These are phyloP conservation scores for Blepharisma japonicum DNA, from an alignment of 73 alveolate species.

Conservation along the genomic window DNA sequence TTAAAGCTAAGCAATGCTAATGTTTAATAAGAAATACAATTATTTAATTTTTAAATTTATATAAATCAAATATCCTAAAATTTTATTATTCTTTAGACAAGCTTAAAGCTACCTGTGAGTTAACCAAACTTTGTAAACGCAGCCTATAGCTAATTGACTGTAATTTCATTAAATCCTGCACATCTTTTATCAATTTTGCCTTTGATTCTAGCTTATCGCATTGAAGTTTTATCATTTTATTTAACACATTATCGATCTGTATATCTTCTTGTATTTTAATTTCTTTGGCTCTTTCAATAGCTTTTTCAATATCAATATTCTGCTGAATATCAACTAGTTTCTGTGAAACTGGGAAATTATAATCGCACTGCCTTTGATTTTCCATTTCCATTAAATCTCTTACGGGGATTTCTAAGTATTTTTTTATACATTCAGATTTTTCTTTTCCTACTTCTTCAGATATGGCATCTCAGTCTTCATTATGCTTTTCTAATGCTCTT, in stretches of 20 bases:
- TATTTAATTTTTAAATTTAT: too few relatives aligned
- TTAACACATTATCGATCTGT: slow-evolving; percentile 37
- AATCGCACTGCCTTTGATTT: slow-evolving; percentile 41
- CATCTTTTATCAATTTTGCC: slow-evolving; percentile 47
- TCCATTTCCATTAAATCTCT: slow-evolving; percentile 32
- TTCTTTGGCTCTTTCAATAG: slow-evolving; percentile 42
- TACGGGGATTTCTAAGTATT: slow-evolving; percentile 33
- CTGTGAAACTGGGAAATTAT: slow-evolving; percentile 38
- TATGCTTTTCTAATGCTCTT: slow-evolving; percentile 20
- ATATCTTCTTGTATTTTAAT: slow-evolving; percentile 35
- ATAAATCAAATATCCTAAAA: too few relatives aligned
- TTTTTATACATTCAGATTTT: slow-evolving; percentile 30
- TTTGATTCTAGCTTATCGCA: slow-evolving; percentile 65
- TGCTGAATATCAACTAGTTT: slow-evolving; percentile 40
- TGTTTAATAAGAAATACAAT: too few relatives aligned
- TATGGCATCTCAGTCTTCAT: slow-evolving; percentile 41
- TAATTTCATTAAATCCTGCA: slow-evolving; percentile 51
- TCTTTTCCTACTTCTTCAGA: slow-evolving; percentile 38
- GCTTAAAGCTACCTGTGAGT: slow-evolving; percentile 58
- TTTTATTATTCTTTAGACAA: slow-evolving; percentile 33
- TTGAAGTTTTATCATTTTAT: slow-evolving; percentile 54
- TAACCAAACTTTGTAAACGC: slow-evolving; percentile 57
- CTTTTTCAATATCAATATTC: slow-evolving; percentile 40
- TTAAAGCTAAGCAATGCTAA: too few relatives aligned
- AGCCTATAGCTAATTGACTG: slow-evolving; percentile 56